These are phyloP conservation scores for Trichosporon sp. DNA, from an alignment of 1,284 basidiomycete species.

Conservation along the genomic window DNA sequence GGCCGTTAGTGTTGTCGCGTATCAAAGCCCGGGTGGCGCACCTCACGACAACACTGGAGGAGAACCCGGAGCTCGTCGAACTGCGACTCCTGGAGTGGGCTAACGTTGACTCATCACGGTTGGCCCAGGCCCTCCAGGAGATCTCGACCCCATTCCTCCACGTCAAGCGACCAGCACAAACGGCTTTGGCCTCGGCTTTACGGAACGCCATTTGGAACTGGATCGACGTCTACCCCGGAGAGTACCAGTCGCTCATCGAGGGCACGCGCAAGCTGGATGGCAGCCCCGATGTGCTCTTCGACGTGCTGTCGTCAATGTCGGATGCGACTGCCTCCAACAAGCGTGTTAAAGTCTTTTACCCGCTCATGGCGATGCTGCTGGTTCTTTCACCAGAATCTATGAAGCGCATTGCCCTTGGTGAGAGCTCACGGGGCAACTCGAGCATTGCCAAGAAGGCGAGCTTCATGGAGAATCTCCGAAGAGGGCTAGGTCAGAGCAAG, in stretches of 20 bases:
- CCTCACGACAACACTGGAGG: conserved; percentile 47
- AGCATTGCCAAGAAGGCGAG: conserved; percentile 46
- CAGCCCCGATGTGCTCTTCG: conserved; percentile 74
- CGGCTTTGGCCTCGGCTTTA: conserved; percentile 66
- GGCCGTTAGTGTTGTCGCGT: conserved; percentile 69
- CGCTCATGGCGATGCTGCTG: conserved; percentile 69
- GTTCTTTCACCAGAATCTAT: conserved; percentile 73
- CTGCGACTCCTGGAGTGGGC: conserved; percentile 48
- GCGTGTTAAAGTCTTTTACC: conserved; percentile 62
- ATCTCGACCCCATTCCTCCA: conserved; percentile 76
- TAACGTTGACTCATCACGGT: conserved; percentile 45
- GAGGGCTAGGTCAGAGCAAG: conserved; percentile 34
- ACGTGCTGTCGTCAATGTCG: conserved; percentile 60
- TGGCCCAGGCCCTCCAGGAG: conserved; percentile 53
- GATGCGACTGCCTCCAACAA: conserved; percentile 47
- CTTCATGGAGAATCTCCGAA: conserved; percentile 48
- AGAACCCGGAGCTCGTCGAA: conserved; percentile 53
- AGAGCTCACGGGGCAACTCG: conserved; percentile 31
- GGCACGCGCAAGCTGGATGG: conserved; percentile 64
- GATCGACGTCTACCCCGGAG: conserved; percentile 74
- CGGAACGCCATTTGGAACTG: conserved; percentile 85
- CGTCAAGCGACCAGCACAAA: conserved; percentile 69
- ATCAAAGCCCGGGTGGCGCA: conserved; percentile 63
- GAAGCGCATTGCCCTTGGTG: conserved; percentile 47
- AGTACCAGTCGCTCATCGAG: conserved; percentile 69